These are phyloP conservation scores for Sugiyamaella japonica DNA, from an alignment of 1,139 yeast species.

Conservation along the genomic window DNA sequence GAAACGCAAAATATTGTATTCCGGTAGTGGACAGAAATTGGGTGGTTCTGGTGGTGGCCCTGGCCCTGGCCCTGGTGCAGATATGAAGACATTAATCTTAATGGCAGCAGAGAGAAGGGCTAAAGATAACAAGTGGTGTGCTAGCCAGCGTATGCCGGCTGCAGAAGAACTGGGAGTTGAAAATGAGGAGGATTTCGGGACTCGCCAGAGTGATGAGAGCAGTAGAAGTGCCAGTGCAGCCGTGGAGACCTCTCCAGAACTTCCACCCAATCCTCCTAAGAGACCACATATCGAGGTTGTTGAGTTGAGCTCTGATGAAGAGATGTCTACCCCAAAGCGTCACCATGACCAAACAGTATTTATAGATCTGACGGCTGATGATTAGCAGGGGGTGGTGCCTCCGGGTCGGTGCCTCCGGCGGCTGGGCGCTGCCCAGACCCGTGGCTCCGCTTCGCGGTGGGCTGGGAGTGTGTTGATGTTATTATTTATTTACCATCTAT, in stretches of 20 bases:
- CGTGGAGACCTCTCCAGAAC: not conserved
- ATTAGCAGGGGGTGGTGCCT: no score
- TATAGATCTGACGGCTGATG: conserved; percentile 22
- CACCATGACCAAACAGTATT: conserved; percentile 4
- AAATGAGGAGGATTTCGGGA: conserved; percentile 8
- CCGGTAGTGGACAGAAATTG: conserved; percentile 32
- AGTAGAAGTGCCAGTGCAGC: not conserved
- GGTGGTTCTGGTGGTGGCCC: conserved; percentile 23
- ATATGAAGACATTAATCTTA: conserved; percentile 53
- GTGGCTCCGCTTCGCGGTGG: no score
- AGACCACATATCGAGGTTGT: conserved; percentile 1
- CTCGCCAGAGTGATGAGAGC: not conserved
- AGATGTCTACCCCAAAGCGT: conserved; percentile 8
- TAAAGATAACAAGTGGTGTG: conserved; percentile 60
- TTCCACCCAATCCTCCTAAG: not conserved
- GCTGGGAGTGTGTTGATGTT: no score
- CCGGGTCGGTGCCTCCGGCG: no score
- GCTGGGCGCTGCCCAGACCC: no score
- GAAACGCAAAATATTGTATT: conserved; percentile 25
- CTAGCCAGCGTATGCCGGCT: conserved; percentile 16
- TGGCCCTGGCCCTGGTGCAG: conserved; percentile 17
- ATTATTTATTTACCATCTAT: not conserved
- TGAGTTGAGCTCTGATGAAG: conserved; percentile 20
- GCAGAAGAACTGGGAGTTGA: conserved; percentile 23
- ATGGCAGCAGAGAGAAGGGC: conserved; percentile 69